These are phyloP conservation scores for Eurotiales sp. DNA, from an alignment of 2,329 filamentous ascomycete genomes.

Conservation along the genomic window DNA sequence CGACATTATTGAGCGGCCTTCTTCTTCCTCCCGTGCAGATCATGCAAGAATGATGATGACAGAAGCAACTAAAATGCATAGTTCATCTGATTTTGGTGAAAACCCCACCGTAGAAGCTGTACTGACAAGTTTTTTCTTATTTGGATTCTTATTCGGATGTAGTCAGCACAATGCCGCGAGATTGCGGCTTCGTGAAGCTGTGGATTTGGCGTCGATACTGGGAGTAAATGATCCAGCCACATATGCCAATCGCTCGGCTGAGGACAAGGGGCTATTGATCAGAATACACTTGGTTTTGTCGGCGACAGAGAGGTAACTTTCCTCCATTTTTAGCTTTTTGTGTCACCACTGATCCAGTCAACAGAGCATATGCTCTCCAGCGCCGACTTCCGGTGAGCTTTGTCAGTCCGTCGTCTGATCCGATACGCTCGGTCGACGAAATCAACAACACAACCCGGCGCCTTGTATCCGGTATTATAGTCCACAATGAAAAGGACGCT, in stretches of 20 bases:
- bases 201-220: constrained; percentile 40
- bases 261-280: constrained; percentile 38
- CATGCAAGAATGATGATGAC: constrained; percentile 42
- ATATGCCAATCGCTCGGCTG: constrained; percentile 33
- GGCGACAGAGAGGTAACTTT: constrained; percentile 30
- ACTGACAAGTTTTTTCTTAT: constrained; percentile 73
- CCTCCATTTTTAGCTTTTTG: not conserved
- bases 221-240: constrained; percentile 38
- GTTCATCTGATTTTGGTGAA: constrained; percentile 40
- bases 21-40: constrained; percentile 30
- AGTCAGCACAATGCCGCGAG: constrained; percentile 74
- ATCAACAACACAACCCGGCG: constrained; percentile 34
- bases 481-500: constrained; percentile 42
- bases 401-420: constrained; percentile 37
- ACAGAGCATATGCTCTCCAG: constrained; percentile 42
- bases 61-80: constrained; percentile 43
- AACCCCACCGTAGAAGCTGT: constrained; percentile 39
- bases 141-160: constrained; percentile 66
- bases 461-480: constrained; percentile 37
- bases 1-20: constrained; percentile 39
- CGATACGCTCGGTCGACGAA: constrained; percentile 25
- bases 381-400: constrained; percentile 42
- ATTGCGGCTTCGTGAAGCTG: constrained; percentile 71
- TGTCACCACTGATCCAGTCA: not conserved
- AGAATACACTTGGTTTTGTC: constrained; percentile 35